Conservation (phyloP, 2,329 filamentous ascomycete genomes). For the Cadophora malorum region DNA sequence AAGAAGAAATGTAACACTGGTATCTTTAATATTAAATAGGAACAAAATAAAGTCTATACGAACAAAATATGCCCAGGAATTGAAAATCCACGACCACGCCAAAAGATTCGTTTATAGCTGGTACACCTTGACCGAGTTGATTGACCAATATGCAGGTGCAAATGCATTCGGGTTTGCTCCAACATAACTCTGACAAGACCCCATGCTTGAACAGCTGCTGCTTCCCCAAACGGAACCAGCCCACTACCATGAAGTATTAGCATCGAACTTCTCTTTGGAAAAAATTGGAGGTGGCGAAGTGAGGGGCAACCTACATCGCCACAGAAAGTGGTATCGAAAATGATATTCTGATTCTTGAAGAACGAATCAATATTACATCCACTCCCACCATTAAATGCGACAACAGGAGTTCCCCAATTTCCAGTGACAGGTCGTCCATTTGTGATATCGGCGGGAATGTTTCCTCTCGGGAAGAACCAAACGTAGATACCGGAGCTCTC, state of each 20-base stretch:
- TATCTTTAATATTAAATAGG: background rate
- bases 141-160: constrained; percentile 37
- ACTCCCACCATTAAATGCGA: constrained; percentile 66
- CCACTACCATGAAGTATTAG: constrained; percentile 30
- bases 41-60: background rate
- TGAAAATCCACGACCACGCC: background rate
- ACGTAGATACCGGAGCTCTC: constrained; percentile 70
- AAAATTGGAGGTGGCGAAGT: background rate
- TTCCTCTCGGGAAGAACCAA: constrained; percentile 75
- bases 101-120: constrained; percentile 21
- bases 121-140: constrained; percentile 42
- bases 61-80: background rate
- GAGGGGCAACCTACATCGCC: constrained; percentile 56
- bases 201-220: constrained; percentile 28
- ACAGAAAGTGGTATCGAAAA: constrained; percentile 79
- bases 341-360: constrained; percentile 74
- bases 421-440: constrained; percentile 62
- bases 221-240: constrained; percentile 36
- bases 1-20: background rate
- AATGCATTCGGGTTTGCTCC: constrained; percentile 39
- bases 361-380: constrained; percentile 69
- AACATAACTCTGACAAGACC: constrained; percentile 38
- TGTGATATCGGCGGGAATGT: constrained; percentile 70
- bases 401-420: constrained; percentile 72
- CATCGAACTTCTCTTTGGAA: background rate